These are phyloP conservation scores for Yamadazyma atlantica DNA, from an alignment of 1,139 yeast species.

Conservation along the genomic window DNA sequence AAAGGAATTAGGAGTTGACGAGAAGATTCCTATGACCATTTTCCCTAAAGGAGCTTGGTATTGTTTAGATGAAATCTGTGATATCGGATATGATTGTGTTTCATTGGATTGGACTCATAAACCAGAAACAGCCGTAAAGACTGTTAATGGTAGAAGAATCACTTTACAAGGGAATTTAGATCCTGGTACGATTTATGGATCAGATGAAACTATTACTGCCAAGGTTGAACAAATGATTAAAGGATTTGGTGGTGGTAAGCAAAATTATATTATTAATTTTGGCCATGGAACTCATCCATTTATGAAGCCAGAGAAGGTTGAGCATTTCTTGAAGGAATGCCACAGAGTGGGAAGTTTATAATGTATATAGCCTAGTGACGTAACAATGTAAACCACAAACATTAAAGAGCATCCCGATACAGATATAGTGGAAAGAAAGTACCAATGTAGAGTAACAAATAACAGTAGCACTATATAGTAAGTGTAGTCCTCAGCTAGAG, in stretches of 20 bases:
- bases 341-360: slow-evolving; percentile 64
- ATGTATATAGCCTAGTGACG: slow-evolving; percentile 9
- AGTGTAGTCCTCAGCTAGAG: too few species aligned
- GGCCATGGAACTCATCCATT: slow-evolving; percentile 99
- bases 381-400: not conserved
- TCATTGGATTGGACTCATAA: slow-evolving; percentile 91
- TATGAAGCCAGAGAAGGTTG: slow-evolving; percentile 89
- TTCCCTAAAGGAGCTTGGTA: slow-evolving; percentile 99
- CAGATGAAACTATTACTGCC: slow-evolving; percentile 71
- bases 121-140: slow-evolving; percentile 81
- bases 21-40: slow-evolving; percentile 80
- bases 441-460: not conserved
- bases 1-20: slow-evolving; percentile 65
- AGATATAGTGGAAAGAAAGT: not conserved
- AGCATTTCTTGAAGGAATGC: slow-evolving; percentile 81
- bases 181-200: slow-evolving; percentile 92
- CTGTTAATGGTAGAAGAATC: slow-evolving; percentile 73
- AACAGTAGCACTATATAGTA: too few species aligned
- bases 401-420: not conserved
- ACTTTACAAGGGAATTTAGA: slow-evolving; percentile 93
- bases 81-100: slow-evolving; percentile 81
- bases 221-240: slow-evolving; percentile 86
- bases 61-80: slow-evolving; percentile 83
- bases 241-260: slow-evolving; percentile 91
- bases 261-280: slow-evolving; percentile 85